Evolutionary conservation across 2,329 filamentous ascomycete species (phyloP), one percentile per base, ranked within the genome.

Genomic region (Alternaria dauci): DNA sequence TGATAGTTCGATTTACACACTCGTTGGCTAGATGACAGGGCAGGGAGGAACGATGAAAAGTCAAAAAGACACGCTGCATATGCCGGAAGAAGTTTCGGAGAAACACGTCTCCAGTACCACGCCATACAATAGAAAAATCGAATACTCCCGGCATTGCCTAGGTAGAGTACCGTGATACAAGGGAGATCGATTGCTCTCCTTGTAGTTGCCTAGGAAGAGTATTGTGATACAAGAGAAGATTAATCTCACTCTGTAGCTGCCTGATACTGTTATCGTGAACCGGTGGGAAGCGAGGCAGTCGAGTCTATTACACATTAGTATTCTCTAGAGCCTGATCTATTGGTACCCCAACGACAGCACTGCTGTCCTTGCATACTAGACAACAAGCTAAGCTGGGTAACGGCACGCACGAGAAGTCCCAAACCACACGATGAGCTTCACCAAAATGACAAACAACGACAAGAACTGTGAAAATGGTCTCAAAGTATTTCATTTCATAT

Each of bases 401-500:
- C n/a, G 46, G 18, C 32, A 52, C 48, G 16, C 14, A 18, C 23
- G n/a, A 26, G 11, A n/a, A 28, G 7, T 4, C 20, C 12, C 11
- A 28, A 46, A 1, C 60, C 64, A 61, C 46, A 55, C 55, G n/a
- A 30, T 7, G 14, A 1, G n/a, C 25, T 41, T 58, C 48, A 46
- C 32, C 2, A 12, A 0, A 16, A 46, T 12, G 12, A 30, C 2
- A 7, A 25, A 42, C 18, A 25, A 42, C 18, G 12, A 42, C 20
- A 42, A 16, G 3, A 7, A 25, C 0, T 8, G 5, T 25, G 12
- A 20, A 34, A 53, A 8, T 55, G 30, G 51, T 61, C 61, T 67
- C 61, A 67, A 58, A 65, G 56, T 59, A 43, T 51, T 59, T 63
- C 66, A 65, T 68, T 66, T 47, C 52, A 56, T 18, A 59, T 50